Evolutionary conservation across 1,284 basidiomycete species (phyloP).

Genomic region (Fomitopsis pinicola): DNA sequence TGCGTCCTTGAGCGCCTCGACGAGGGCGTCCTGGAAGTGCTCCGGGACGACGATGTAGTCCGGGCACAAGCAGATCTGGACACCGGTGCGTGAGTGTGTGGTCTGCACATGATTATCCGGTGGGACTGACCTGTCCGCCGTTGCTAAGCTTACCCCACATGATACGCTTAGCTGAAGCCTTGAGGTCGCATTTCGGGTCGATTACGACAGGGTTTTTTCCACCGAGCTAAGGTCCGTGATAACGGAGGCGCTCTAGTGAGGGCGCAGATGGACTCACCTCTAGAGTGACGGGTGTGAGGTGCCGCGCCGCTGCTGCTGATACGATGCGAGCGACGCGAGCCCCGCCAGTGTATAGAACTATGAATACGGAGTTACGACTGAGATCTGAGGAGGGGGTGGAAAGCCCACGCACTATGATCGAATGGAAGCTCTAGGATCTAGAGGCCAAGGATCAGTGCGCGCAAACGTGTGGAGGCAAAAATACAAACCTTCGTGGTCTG

Average conservation of each 20-base stretch:
- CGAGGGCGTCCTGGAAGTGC: conserved; percentile 58
- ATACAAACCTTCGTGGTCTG: conserved; percentile 62
- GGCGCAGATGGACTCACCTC: neutral
- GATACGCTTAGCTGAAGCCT: conserved; percentile 58
- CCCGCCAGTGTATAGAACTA: conserved; percentile 54
- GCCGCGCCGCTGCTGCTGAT: conserved; percentile 77
- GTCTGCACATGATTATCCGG: conserved; percentile 32
- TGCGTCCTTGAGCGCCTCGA: conserved; percentile 57
- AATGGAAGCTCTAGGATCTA: conserved; percentile 75
- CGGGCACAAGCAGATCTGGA: conserved; percentile 54
- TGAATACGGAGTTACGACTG: neutral
- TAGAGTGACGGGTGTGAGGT: conserved; percentile 62
- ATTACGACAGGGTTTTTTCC: conserved; percentile 86
- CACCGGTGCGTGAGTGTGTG: neutral
- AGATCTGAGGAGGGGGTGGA: neutral
- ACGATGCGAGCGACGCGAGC: conserved; percentile 76
- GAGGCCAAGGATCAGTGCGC: neutral
- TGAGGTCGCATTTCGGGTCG: conserved; percentile 63
- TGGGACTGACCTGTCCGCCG: conserved; percentile 63
- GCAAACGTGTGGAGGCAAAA: neutral
- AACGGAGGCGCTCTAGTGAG: no score
- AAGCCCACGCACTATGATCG: conserved; percentile 66
- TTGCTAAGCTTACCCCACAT: conserved; percentile 82
- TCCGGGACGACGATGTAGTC: conserved; percentile 79
- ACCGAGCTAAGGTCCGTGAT: neutral